Evolutionary conservation across 495 filamentous ascomycete species (phyloP).

Genomic region (Oidiodendron maius): DNA sequence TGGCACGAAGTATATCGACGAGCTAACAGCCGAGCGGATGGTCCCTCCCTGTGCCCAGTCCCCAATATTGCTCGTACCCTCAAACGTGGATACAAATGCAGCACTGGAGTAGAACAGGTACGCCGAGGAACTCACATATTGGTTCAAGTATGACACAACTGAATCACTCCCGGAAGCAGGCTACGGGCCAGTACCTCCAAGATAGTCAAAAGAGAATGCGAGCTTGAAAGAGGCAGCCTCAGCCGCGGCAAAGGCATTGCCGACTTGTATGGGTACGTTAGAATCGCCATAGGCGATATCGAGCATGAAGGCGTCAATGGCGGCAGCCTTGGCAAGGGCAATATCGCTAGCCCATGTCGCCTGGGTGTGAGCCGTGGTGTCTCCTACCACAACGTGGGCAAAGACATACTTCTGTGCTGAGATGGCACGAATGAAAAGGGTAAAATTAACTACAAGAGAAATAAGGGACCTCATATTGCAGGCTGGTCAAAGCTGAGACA

Average conservation of each 20-base stretch:
- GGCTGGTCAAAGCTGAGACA: too few species aligned
- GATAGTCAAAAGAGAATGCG: constrained; percentile 19
- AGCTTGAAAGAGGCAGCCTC: constrained; percentile 14
- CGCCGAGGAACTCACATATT: constrained; percentile 41
- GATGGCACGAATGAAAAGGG: not conserved
- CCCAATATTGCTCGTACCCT: constrained; percentile 48
- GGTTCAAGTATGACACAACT: constrained; percentile 52
- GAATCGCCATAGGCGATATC: constrained; percentile 39
- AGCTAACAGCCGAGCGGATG: constrained; percentile 46
- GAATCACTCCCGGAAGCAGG: constrained; percentile 30
- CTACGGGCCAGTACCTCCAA: constrained; percentile 35
- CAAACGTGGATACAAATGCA: constrained; percentile 69
- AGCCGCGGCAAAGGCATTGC: constrained; percentile 17
- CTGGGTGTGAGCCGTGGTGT: constrained; percentile 15
- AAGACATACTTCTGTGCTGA: constrained; percentile 19
- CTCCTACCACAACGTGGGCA: constrained; percentile 19
- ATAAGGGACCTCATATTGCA: too few species aligned
- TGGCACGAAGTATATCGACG: constrained; percentile 51
- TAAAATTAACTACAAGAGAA: too few species aligned
- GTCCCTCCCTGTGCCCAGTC: constrained; percentile 42
- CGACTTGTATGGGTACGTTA: constrained; percentile 17
- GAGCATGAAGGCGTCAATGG: constrained; percentile 57
- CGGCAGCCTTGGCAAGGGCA: constrained; percentile 42
- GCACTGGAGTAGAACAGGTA: constrained; percentile 51
- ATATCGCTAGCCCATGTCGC: constrained; percentile 38